Base-by-base conservation (phyloP, 1,284 basidiomycete species). In the Amylostereum areolatum region DNA sequence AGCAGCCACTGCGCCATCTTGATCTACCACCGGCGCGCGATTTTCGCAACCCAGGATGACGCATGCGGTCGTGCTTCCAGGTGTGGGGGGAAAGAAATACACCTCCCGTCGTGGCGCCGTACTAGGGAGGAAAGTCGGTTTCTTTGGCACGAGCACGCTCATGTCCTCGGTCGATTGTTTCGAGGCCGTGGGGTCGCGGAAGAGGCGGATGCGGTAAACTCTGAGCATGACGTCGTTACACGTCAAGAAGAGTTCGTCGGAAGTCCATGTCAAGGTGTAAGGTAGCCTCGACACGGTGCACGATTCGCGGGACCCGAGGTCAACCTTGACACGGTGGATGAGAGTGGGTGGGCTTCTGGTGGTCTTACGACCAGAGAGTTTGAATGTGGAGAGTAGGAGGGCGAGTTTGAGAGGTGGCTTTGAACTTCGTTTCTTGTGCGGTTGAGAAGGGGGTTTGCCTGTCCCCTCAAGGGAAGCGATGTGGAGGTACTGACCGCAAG, bases 391-490 rank as follows among this genome's bases (percentile, higher is more conserved):
- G 6, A 63, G 49, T 7, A 63, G 46, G 7, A 65, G 40, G 9
- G 52, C 47, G 10, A 65, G 43, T 32, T 35, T 3, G 18, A 37
- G 33, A 18, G 5, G 29, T 12, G 39, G 25, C 41, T 11, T 8
- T 27, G 41, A 45, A 28, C 11, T 58, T 50, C 24, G 56, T 48
- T 3, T 43, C 27, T 31, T 40, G 45, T 5, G 43, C 45, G n/a
- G 31, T 25, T 40, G 51, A 43, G 30, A 34, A 10, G 41, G 24
- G 35, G 29, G 33, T 35, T 28, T 11, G 30, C 24, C 40, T 35
- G 55, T 54, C 3, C 50, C 59, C 54, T 64, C 62, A 9, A 66
- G 56, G 12, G 59, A 57, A 2, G 61, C 62, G 34, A 65, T 51
- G 48, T 65, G 62, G 6, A 66, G 41, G 45, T 55, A 61, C 8